phyloP scores from a whole-genome alignment of 129 eudicot genomes.

The Chrysanthemum makinoi region DNA sequence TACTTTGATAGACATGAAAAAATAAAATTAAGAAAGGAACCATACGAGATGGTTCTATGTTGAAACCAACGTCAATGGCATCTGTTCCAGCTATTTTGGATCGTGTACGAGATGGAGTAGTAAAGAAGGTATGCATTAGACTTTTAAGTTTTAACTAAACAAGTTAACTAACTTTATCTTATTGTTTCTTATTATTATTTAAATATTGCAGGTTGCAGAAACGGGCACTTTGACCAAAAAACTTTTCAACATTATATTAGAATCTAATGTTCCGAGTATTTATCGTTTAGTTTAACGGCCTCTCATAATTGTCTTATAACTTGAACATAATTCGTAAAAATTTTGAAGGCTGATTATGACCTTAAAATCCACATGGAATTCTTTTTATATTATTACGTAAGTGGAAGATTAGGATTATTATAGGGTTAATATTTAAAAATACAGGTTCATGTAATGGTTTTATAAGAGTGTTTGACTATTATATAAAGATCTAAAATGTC shows the following conservation, averaged over 20 bases:
- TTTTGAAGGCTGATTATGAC: too few relatives aligned
- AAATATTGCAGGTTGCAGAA: slow-evolving; percentile 61
- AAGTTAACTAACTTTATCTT: neutral
- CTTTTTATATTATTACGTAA: too few relatives aligned
- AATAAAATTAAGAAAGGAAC: slow-evolving; percentile 91
- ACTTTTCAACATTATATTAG: slow-evolving; percentile 70
- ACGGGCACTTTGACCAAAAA: slow-evolving; percentile 67
- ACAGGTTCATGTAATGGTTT: too few relatives aligned
- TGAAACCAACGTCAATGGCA: slow-evolving; percentile 87
- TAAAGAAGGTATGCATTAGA: slow-evolving; percentile 55
- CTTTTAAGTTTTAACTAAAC: neutral
- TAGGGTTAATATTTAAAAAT: too few relatives aligned
- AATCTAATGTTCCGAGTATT: too few relatives aligned
- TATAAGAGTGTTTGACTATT: too few relatives aligned
- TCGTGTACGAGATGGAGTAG: slow-evolving; percentile 91
- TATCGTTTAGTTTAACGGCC: too few relatives aligned
- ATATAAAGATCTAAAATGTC: too few relatives aligned
- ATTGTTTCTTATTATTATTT: neutral
- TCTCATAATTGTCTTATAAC: too few relatives aligned
- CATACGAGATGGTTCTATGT: slow-evolving; percentile 74
- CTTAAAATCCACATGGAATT: too few relatives aligned
- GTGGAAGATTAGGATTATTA: too few relatives aligned
- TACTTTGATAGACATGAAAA: slow-evolving; percentile 80
- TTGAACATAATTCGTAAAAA: too few relatives aligned
- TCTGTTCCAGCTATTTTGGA: slow-evolving; percentile 93